These are phyloP conservation scores for Leccinum incarnatum DNA, from an alignment of 768 basidiomycete species.

Conservation along the genomic window DNA sequence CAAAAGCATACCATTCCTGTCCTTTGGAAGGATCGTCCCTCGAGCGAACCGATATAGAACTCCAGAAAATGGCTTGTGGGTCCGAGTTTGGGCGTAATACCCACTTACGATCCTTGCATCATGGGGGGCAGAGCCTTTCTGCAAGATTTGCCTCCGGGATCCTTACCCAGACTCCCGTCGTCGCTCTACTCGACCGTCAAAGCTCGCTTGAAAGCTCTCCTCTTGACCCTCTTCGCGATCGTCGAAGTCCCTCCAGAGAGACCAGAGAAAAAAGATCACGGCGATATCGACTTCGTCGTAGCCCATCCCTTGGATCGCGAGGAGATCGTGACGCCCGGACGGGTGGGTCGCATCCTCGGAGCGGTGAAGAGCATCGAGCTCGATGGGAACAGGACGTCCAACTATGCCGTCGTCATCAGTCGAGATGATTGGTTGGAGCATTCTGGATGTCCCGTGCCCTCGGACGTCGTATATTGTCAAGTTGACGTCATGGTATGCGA, in stretches of 20 bases:
- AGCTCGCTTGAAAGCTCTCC: constrained; percentile 37
- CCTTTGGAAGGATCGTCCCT: constrained; percentile 17
- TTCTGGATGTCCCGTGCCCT: constrained; percentile 4
- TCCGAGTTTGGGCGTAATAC: background rate
- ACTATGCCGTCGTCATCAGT: constrained; percentile 55
- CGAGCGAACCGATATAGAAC: background rate
- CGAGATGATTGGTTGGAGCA: constrained; percentile 37
- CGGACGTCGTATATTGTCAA: constrained; percentile 37
- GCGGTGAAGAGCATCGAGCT: constrained; percentile 46
- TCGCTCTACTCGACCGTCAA: constrained; percentile 52
- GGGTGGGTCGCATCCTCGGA: constrained; percentile 42
- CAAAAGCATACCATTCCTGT: constrained; percentile 11
- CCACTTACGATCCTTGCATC: background rate
- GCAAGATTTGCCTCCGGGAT: constrained; percentile 37
- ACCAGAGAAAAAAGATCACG: constrained; percentile 59
- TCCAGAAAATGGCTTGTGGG: constrained; percentile 1
- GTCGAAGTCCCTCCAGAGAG: constrained; percentile 60
- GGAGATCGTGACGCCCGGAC: constrained; percentile 31
- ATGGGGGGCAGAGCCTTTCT: constrained; percentile 78
- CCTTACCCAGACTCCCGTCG: constrained; percentile 64
- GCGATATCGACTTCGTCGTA: constrained; percentile 70
- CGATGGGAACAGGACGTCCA: constrained; percentile 55
- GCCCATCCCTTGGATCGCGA: constrained; percentile 35
- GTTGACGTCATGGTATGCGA: constrained; percentile 64
- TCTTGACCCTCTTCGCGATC: constrained; percentile 46